Evolutionary conservation across 306 rosid genomes (phyloP), one percentile per base, ranked within the genome.

Genomic region (Fragaria iinumae): DNA sequence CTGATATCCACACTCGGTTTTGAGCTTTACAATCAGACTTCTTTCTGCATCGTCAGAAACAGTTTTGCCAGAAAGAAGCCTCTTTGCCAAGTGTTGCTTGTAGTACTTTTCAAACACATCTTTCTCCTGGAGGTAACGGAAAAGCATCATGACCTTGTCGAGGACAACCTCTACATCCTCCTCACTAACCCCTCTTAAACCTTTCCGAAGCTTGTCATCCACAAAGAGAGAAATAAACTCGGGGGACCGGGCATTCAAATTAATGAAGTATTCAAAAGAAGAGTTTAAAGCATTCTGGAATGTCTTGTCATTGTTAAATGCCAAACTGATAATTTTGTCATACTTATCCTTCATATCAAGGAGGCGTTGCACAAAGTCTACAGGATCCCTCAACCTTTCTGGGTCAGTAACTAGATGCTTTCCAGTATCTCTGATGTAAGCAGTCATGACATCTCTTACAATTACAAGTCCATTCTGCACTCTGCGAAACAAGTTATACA

Each of bases 231-330:
- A 91, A 77, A 93, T 89, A 78, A 86, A 89, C 80, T 91, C 93
- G 1, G 95, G 96, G 62, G 90, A 91, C 39, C 93, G 86, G 20
- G 93, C 83, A 79, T 93, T 91, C 89, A 93, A 80, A 85, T 91
- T 89, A 55, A 90, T 89, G 80, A 89, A 91, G 86, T 78, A 90
- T 72, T 94, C 97, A 74, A 94, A 91, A 1, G 97, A 94, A 17
- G 97, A 94, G 84, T 94, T 91, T 82, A 94, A 80, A 71, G 94
- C 97, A 83, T 91, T 94, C 76, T 94, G 97, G 81, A 94, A 94
- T 55, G 96, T 86, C 85, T 94, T 94, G 86, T 94, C 97, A 49
- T 89, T 91, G 86, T 81, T 90, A 48, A 94, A 94, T 52, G 97
- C 84, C 67, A 83, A 71, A 79, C 60, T 87, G 65, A 91, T 88